Conservation (phyloP, 2,329 filamentous ascomycete genomes). For the Epichloe sylvatica region DNA sequence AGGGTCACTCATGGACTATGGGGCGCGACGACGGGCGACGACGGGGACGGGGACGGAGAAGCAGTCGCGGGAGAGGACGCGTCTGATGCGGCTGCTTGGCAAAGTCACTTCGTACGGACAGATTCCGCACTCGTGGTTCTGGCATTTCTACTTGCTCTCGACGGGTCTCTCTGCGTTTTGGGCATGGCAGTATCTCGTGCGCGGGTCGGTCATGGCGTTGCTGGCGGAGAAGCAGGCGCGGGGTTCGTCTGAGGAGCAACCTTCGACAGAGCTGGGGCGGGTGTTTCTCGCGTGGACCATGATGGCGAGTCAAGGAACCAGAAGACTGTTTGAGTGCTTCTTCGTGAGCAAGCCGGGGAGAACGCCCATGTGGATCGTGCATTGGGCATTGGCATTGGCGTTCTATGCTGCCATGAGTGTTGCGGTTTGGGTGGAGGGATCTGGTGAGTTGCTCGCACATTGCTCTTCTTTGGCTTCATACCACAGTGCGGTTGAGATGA, state of each 20-base stretch:
- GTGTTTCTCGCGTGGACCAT: conserved; percentile 54
- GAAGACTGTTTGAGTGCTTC: conserved; percentile 65
- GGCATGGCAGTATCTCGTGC: conserved; percentile 46
- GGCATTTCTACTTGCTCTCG: conserved; percentile 70
- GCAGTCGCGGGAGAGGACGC: neutral
- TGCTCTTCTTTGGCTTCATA: neutral
- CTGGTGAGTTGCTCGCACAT: conserved; percentile 34
- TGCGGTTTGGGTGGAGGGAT: conserved; percentile 73
- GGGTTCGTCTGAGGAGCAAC: neutral
- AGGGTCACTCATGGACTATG: conserved; percentile 35
- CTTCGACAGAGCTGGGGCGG: conserved; percentile 43
- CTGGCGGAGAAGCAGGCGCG: conserved; percentile 27
- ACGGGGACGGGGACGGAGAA: neutral
- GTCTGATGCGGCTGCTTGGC: conserved; percentile 3
- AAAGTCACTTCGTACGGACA: conserved; percentile 25
- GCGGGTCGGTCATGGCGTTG: conserved; percentile 38
- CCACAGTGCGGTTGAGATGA: too few species aligned
- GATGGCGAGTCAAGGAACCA: conserved; percentile 59
- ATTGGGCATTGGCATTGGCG: conserved; percentile 64
- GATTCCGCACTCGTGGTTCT: conserved; percentile 82
- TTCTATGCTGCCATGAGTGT: conserved; percentile 67
- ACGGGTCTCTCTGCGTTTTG: conserved; percentile 59
- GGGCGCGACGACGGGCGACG: conserved; percentile 25
- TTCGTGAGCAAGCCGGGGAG: conserved; percentile 44
- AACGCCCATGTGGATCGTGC: conserved; percentile 71